Evolutionary conservation across 2,329 filamentous ascomycete genomes (phyloP).

Genomic region (Phialemonium atrogriseum): DNA sequence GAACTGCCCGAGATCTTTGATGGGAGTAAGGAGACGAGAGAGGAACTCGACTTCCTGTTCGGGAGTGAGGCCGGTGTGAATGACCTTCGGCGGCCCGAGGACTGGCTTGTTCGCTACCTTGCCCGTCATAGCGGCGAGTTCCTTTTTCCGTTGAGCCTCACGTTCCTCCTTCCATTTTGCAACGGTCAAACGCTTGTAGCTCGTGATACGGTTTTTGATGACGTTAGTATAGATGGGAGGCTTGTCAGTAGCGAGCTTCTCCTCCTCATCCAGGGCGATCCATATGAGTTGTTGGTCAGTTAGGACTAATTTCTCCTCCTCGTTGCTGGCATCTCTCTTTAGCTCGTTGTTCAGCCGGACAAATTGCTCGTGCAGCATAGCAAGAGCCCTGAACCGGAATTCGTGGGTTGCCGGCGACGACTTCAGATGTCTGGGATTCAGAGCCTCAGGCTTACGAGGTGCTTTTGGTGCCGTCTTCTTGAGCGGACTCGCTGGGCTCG

Average conservation of each 20-base stretch:
- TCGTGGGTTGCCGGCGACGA: slow-evolving; percentile 48
- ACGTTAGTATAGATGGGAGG: slow-evolving; percentile 70
- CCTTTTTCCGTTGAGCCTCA: slow-evolving; percentile 17
- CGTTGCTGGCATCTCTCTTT: slow-evolving; percentile 38
- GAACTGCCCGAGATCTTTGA: slow-evolving; percentile 53
- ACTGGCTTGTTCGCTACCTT: slow-evolving; percentile 22
- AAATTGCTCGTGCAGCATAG: slow-evolving; percentile 57
- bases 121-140: slow-evolving; percentile 2
- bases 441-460: slow-evolving; percentile 36
- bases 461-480: slow-evolving; percentile 6
- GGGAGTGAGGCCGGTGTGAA: slow-evolving; percentile 62
- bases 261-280: slow-evolving; percentile 68
- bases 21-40: slow-evolving; percentile 49
- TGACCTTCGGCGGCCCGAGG: slow-evolving; percentile 33
- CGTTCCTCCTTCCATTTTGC: slow-evolving; percentile 64
- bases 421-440: slow-evolving; percentile 61
- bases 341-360: slow-evolving; percentile 58
- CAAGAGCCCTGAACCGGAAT: slow-evolving; percentile 48
- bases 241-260: slow-evolving; percentile 60
- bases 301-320: slow-evolving; percentile 47
- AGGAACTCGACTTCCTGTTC: slow-evolving; percentile 62
- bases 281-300: slow-evolving; percentile 60
- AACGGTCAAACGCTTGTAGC: slow-evolving; percentile 65
- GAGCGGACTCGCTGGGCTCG: neutral
- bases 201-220: slow-evolving; percentile 72